Percentiles rank a stretch among this genome's conserved stretches.
phyloP scores from a whole-genome alignment of 2,329 filamentous ascomycete species.

The Cordyceps javanica region DNA sequence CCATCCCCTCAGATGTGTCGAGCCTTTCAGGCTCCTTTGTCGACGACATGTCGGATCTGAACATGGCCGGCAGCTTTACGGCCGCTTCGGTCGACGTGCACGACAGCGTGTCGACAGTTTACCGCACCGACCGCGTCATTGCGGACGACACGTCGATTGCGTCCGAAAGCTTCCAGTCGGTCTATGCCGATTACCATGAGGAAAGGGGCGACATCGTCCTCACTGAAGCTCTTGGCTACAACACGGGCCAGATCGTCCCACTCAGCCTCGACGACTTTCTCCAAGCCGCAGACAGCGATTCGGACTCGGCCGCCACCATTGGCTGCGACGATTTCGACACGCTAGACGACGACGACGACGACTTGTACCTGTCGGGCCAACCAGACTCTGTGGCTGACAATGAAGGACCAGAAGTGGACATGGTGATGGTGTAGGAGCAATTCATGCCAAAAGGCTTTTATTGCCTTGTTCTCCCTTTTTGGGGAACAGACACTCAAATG shows the following conservation, averaged over 20 bases:
- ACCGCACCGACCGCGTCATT: constrained; percentile 25
- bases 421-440: constrained; percentile 1
- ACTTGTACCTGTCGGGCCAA: background rate
- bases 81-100: constrained; percentile 33
- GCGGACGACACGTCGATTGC: constrained; percentile 27
- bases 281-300: constrained; percentile 13
- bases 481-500: background rate
- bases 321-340: constrained; percentile 2
- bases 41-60: constrained; percentile 29
- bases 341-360: background rate
- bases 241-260: constrained; percentile 13
- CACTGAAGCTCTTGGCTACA: constrained; percentile 27
- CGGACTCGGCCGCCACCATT: constrained; percentile 1
- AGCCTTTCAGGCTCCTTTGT: constrained; percentile 30
- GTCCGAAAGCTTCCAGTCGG: constrained; percentile 31
- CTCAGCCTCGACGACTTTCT: constrained; percentile 18
- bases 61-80: constrained; percentile 27
- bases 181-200: constrained; percentile 26
- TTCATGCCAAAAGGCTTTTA: background rate
- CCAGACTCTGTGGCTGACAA: background rate
- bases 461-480: too few species aligned
- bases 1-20: constrained; percentile 28
- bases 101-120: constrained; percentile 34
- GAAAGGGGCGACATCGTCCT: constrained; percentile 24
- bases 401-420: background rate